Evolutionary conservation across 805 yeast genomes (phyloP), one percentile per base, ranked within the genome.

Genomic region (Candida pseudofarinosa): DNA sequence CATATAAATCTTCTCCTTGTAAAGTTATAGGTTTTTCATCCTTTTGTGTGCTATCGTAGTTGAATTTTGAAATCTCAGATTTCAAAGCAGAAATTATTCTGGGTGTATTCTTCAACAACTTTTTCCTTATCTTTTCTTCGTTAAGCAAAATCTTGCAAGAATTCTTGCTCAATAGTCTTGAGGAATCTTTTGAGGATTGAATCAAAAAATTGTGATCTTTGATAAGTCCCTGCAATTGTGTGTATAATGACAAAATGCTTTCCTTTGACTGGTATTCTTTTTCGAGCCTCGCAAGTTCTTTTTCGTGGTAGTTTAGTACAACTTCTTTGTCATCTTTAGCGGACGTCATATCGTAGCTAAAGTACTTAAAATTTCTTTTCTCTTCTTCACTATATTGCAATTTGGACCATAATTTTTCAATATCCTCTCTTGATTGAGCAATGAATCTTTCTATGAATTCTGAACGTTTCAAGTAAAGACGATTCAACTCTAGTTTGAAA

Each of bases 71-170:
- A 3, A 87, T 52, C 39, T 74, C 75, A 1, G 47, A 34, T 46
- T 74, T 76, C 38, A 91, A 61, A 1, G 70, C 76, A 3, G 66
- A 61, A 7, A 87, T 63, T 0, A 85, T 69, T 31, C 70, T 67
- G 0, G 98, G 98, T 50, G 87, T 66, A 50, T 77, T 76, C 54
- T 80, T 79, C n/a, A 77, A 64, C 5, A 90, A 70, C 41, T 76
- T 75, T 51, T 83, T 83, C 42, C 97, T 69, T 33, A 81, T 69
- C 54, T 75, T 83, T 57, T 89, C 97, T 58, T 91, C 99, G 44
- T 83, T 77, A 44, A 85, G 70, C 45, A 91, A 66, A 18, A 90
- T 83, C 46, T 81, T 83, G 49, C 91, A 90, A 1, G 89, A 83
- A 52, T 85, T 82, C 54, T 86, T 79, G 48, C 84, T 79, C 37